These are phyloP conservation scores for Lasiodiplodia sp. DNA, from an alignment of 2,329 filamentous ascomycete genomes.

Conservation along the genomic window DNA sequence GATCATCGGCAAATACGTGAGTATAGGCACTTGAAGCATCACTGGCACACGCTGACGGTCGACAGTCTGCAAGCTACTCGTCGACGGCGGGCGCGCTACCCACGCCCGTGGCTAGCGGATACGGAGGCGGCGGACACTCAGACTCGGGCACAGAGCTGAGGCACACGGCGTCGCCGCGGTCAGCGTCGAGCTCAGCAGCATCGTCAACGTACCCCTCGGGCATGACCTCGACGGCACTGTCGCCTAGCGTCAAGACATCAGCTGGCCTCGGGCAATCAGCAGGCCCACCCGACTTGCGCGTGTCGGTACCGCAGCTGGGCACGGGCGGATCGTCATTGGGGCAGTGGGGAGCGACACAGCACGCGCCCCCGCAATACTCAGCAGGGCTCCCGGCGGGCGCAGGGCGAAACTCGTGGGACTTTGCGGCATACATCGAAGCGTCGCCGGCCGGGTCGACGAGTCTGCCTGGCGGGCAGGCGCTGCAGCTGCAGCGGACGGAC, in stretches of 20 bases:
- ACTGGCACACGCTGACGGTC: slow-evolving; percentile 40
- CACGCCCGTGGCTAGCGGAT: slow-evolving; percentile 42
- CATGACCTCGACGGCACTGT: slow-evolving; percentile 52
- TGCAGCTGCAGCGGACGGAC: slow-evolving; percentile 34
- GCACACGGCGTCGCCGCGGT: slow-evolving; percentile 58
- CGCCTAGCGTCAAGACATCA: slow-evolving; percentile 53
- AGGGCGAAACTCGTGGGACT: slow-evolving; percentile 45
- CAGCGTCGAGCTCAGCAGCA: slow-evolving; percentile 54
- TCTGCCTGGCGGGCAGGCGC: slow-evolving; percentile 34
- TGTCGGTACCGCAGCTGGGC: slow-evolving; percentile 44
- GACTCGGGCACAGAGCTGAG: slow-evolving; percentile 53
- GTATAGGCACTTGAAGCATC: slow-evolving; percentile 42
- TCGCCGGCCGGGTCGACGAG: slow-evolving; percentile 39
- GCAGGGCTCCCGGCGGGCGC: slow-evolving; percentile 40
- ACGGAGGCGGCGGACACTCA: slow-evolving; percentile 52
- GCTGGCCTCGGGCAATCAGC: slow-evolving; percentile 47
- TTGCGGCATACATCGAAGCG: slow-evolving; percentile 41
- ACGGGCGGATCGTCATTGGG: slow-evolving; percentile 45
- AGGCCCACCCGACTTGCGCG: slow-evolving; percentile 38
- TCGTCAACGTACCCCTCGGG: slow-evolving; percentile 53
- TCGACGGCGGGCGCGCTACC: slow-evolving; percentile 64
- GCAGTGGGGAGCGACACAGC: slow-evolving; percentile 34
- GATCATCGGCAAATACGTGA: slow-evolving; percentile 95
- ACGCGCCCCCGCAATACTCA: slow-evolving; percentile 32
- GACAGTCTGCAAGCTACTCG: slow-evolving; percentile 72